Conservation (phyloP, 1,284 basidiomycete species). For the Ustilago bromivora region DNA sequence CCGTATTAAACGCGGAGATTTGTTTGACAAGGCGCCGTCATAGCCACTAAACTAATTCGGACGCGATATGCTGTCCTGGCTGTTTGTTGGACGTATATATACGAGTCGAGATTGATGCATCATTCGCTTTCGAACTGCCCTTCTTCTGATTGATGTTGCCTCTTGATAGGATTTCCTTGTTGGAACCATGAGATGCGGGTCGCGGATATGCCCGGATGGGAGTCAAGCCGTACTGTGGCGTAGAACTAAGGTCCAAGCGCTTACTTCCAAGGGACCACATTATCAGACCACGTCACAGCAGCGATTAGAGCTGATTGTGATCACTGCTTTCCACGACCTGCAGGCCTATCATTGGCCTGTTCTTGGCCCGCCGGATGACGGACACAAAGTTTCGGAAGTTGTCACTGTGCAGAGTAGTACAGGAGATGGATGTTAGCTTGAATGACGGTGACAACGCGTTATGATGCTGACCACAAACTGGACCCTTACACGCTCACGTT, state of each 20-base stretch:
- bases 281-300: not conserved
- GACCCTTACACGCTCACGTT: not conserved
- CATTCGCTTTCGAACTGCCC: no score
- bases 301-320: not conserved
- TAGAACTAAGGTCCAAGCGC: not conserved
- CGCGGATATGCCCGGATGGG: not conserved
- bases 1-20: constrained; percentile 48
- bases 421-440: constrained; percentile 2
- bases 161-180: no score
- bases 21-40: constrained; percentile 58
- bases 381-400: not conserved
- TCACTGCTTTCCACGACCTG: not conserved
- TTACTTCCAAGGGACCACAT: not conserved
- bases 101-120: not conserved
- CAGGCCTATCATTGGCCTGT: not conserved
- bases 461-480: constrained; percentile 2
- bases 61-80: constrained; percentile 2
- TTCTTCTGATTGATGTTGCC: no score
- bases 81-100: not conserved
- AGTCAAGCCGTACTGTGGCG: not conserved
- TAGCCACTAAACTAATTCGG: constrained; percentile 64
- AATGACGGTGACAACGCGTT: constrained; percentile 2
- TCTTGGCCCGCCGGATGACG: not conserved
- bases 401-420: not conserved
- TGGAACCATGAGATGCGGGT: no score